A percentile compares a stretch with the other conserved stretches of the same genome.
Evolutionary conservation across 208 protist genomes (phyloP).

Genomic region (Crithidia brevicula): DNA sequence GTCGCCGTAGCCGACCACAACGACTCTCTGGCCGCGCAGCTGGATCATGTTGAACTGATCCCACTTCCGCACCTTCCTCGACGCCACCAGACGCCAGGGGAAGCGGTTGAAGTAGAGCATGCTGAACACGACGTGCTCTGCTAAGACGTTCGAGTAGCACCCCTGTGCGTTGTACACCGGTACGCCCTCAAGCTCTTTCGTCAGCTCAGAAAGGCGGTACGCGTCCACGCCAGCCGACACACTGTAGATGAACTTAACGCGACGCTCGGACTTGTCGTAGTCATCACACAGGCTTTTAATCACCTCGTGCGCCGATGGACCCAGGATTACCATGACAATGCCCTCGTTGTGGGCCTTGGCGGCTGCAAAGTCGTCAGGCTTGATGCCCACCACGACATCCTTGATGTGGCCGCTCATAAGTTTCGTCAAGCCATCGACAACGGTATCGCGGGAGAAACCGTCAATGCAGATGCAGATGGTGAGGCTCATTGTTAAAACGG

Average conservation of each 20-base stretch:
- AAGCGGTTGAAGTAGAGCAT: conserved; percentile 89
- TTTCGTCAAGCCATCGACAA: background rate
- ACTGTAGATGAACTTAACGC: conserved; percentile 80
- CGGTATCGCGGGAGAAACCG: background rate
- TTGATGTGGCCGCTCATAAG: background rate
- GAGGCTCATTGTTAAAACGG: background rate
- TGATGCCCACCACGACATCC: background rate
- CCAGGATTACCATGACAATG: background rate
- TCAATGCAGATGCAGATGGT: background rate
- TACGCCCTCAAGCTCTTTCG: conserved; percentile 48
- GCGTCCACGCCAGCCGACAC: conserved; percentile 73
- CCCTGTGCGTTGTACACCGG: conserved; percentile 75
- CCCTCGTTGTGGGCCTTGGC: background rate
- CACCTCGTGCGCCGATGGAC: background rate
- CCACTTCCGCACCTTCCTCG: conserved; percentile 65
- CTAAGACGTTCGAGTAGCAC: conserved; percentile 70
- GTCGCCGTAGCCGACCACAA: conserved; percentile 84
- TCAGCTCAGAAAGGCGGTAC: conserved; percentile 50
- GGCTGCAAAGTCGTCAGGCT: background rate
- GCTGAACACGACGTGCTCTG: conserved; percentile 76
- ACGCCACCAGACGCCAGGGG: conserved; percentile 58
- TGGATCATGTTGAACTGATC: conserved; percentile 66
- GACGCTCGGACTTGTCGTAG: conserved; percentile 41
- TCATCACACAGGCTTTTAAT: conserved; percentile 33
- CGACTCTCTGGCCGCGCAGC: conserved; percentile 60